Evolutionary conservation across 1,284 basidiomycete genomes (phyloP), one percentile per base, ranked within the genome.

Genomic region (Naganishia liquefaciens): DNA sequence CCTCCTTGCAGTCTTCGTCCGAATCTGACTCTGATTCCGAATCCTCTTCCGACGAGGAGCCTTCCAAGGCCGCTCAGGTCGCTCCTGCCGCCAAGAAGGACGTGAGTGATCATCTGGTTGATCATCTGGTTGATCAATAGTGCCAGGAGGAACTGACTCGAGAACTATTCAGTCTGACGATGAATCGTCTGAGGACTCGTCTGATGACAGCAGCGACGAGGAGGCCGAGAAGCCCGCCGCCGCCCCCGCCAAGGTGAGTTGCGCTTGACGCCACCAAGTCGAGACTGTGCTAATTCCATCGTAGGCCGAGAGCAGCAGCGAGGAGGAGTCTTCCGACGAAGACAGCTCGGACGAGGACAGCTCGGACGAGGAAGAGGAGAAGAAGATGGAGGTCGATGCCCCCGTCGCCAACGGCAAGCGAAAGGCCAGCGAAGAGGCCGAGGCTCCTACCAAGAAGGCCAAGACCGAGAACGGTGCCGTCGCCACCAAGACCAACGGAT

Each of bases 401-500:
- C 75, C 80, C 50, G 79, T 81, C 30, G 66, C 76, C 67, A 79
- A 79, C 69, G 75, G 84, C 70, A 96, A 97, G 82, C 89, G 93
- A 75, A 96, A 97, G 81, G 90, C 90, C 30, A 87, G 88, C 23
- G 86, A 86, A 50, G 84, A 85, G 49, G 79, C 79, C 30, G 77
- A 82, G 33, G 81, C 82, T 13, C 83, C 87, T 43, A 80, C 86
- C 54, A 97, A 97, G 84, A 97, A 95, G 81, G 84, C 82, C 71
- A 95, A 93, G 81, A 70, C 71, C 62, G 68, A 70, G 43, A 74
- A 71, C 44, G 76, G 72, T 43, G 73, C 78, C 49, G 77, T 80
- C 47, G 81, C 80, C 40, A 80, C 80, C 40, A 80, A 82, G 43
- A 69, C 70, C 60, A 67, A 68, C 40, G 73, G 70, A 40, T 76